These are phyloP conservation scores for Russula vinacea DNA, from an alignment of 768 basidiomycete genomes.

Conservation along the genomic window DNA sequence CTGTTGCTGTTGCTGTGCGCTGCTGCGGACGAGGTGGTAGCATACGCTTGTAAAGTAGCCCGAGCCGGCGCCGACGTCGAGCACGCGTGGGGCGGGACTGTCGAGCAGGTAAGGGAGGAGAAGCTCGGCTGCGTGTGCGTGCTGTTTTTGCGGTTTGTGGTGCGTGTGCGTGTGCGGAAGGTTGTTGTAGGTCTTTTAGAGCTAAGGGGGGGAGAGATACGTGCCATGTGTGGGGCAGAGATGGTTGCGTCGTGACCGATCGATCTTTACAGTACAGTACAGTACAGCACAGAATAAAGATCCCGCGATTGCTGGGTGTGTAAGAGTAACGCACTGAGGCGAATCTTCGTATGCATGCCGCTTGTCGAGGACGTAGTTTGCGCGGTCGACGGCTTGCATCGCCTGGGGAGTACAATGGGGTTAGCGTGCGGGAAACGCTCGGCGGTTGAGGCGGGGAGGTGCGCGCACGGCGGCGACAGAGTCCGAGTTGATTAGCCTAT, in stretches of 20 bases:
- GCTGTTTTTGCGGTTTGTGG: conserved; percentile 43
- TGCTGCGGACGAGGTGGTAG: conserved; percentile 56
- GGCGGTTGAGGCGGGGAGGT: background rate
- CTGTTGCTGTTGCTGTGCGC: background rate
- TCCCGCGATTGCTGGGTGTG: background rate
- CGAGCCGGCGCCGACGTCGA: conserved; percentile 88
- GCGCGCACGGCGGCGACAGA: conserved; percentile 52
- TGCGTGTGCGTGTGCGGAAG: no score
- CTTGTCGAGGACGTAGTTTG: conserved; percentile 43
- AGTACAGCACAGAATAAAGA: no score
- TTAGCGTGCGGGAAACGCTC: background rate
- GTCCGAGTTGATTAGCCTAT: conserved; percentile 56
- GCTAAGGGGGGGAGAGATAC: background rate
- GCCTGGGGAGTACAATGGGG: conserved; percentile 35
- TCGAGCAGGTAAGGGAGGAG: conserved; percentile 62
- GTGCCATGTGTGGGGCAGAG: conserved; percentile 72
- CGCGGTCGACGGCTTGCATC: conserved; percentile 48
- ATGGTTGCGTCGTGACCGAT: conserved; percentile 91
- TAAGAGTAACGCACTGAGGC: conserved; percentile 40
- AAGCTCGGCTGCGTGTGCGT: conserved; percentile 80
- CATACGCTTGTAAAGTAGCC: conserved; percentile 85
- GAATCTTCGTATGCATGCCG: conserved; percentile 48
- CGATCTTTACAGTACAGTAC: conserved; percentile 33
- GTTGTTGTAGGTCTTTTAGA: conserved; percentile 1
- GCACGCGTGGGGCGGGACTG: conserved; percentile 59